Evolutionary conservation across 768 basidiomycete species (phyloP).

Genomic region (Tylopilus balloui): DNA sequence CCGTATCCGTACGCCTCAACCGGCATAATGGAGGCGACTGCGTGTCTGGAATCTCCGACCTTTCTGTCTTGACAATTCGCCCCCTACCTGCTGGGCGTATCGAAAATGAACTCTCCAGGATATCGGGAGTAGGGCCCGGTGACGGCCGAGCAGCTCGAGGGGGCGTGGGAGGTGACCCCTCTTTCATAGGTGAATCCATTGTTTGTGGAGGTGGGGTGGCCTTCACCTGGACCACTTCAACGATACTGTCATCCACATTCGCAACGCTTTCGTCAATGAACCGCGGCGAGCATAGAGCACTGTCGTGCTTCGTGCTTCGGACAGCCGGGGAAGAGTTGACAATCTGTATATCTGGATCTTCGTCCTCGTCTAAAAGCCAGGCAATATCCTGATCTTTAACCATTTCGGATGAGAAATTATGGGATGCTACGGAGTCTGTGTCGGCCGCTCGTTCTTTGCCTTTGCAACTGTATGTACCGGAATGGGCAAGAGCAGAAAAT

Average conservation of each 20-base stretch:
- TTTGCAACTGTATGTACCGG: neutral
- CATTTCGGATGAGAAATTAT: neutral
- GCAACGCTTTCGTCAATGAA: constrained; percentile 21
- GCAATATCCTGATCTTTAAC: constrained; percentile 43
- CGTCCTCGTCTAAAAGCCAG: constrained; percentile 67
- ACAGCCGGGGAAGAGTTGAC: constrained; percentile 46
- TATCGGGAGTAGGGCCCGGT: constrained; percentile 17
- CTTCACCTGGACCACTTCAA: constrained; percentile 24
- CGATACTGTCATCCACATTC: constrained; percentile 4
- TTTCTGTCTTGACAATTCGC: constrained; percentile 11
- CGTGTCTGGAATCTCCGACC: constrained; percentile 23
- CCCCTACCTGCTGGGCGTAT: constrained; percentile 38
- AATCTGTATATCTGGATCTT: constrained; percentile 49
- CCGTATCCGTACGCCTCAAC: constrained; percentile 28
- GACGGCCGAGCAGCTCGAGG: constrained; percentile 21
- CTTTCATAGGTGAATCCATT: constrained; percentile 6
- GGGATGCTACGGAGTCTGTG: neutral
- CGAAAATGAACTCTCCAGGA: constrained; percentile 42
- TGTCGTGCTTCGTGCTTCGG: constrained; percentile 7
- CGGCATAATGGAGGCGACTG: constrained; percentile 31
- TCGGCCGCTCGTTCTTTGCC: constrained; percentile 12
- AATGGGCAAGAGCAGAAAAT: neutral
- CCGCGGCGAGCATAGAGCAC: neutral
- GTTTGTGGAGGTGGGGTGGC: constrained; percentile 2
- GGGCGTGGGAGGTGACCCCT: constrained; percentile 36